Conservation (phyloP, 352 stramenopile genomes). For the Phytopythium aichiense region DNA sequence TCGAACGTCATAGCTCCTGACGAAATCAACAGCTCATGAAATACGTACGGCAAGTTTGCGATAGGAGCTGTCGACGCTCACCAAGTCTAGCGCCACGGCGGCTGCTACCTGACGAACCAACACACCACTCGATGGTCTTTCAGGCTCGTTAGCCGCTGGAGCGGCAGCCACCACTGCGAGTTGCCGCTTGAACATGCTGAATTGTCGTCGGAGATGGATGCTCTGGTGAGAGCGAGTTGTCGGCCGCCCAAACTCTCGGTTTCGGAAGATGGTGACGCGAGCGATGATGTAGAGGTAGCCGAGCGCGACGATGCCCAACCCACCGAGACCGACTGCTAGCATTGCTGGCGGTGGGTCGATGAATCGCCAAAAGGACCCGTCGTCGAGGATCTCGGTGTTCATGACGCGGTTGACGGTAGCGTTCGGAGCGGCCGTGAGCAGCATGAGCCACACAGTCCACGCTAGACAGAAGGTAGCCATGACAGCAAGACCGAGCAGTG, state of each 20-base stretch:
- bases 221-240: too few species aligned
- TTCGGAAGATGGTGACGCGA: background rate
- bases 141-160: background rate
- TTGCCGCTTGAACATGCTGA: background rate
- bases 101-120: background rate
- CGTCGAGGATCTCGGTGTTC: conserved; percentile 1
- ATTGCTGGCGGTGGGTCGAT: conserved; percentile 2
- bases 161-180: background rate
- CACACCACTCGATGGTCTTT: background rate
- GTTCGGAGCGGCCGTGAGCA: conserved; percentile 3
- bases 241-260: background rate
- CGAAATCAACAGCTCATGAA: background rate
- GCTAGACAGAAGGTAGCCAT: background rate
- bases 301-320: background rate
- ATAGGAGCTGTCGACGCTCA: background rate
- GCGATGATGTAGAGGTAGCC: conserved; percentile 6
- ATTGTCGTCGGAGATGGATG: too few species aligned
- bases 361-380: conserved; percentile 3
- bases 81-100: background rate
- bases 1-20: background rate
- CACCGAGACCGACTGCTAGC: background rate
- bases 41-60: background rate
- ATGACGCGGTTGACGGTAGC: conserved; percentile 2
- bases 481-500: background rate
- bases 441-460: conserved; percentile 4